Conservation (phyloP, 805 yeast genomes). For the Saccharomycopsis sp. region DNA sequence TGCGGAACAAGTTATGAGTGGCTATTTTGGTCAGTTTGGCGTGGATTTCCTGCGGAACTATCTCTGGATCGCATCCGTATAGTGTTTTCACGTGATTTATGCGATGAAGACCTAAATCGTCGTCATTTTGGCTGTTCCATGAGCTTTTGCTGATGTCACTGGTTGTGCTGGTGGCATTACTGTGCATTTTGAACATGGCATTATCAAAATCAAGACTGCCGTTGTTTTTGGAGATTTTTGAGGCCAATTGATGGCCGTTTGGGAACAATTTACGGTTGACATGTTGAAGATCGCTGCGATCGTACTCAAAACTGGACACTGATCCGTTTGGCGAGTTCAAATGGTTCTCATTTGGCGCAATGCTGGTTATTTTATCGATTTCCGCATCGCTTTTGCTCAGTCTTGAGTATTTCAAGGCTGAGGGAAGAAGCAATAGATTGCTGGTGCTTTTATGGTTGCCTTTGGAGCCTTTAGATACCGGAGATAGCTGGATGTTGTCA, state of each 20-base stretch:
- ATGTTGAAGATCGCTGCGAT: conserved; percentile 1
- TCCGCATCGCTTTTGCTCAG: neutral
- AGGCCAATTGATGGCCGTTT: neutral
- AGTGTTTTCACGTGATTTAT: neutral
- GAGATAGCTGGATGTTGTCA: neutral
- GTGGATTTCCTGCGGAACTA: neutral
- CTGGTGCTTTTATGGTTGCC: neutral
- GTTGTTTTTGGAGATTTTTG: neutral
- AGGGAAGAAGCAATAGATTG: neutral
- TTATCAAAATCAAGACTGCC: neutral
- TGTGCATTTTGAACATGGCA: neutral
- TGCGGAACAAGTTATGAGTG: neutral
- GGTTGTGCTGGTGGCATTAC: neutral
- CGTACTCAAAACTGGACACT: conserved; percentile 1
- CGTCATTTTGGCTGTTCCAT: neutral
- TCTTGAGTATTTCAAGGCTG: neutral
- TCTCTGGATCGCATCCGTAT: neutral
- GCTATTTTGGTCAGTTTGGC: neutral
- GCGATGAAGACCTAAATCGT: neutral
- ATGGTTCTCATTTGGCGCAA: neutral
- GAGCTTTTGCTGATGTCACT: neutral
- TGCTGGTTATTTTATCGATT: neutral
- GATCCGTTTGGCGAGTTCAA: neutral
- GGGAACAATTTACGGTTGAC: neutral
- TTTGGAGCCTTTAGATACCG: neutral